Evolutionary conservation across 352 stramenopile genomes (phyloP).

Genomic region (Peronospora farinosa): DNA sequence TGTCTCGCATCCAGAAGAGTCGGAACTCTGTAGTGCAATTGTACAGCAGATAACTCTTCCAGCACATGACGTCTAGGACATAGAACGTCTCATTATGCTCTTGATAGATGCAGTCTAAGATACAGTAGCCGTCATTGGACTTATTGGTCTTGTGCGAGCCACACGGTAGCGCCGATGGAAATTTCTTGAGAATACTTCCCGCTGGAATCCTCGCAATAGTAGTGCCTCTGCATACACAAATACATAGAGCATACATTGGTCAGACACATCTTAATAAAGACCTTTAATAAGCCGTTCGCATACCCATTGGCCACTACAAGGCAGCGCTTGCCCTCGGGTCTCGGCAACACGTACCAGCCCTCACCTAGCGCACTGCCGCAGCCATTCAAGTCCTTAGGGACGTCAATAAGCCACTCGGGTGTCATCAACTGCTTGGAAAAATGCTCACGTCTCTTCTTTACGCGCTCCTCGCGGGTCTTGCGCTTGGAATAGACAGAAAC

Average conservation of each 20-base stretch:
- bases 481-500: slow-evolving; percentile 30
- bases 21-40: slow-evolving; percentile 91
- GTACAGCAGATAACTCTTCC: slow-evolving; percentile 90
- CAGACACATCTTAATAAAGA: background rate
- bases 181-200: slow-evolving; percentile 81
- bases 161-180: slow-evolving; percentile 72
- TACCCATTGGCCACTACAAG: slow-evolving; percentile 85
- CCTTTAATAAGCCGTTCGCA: slow-evolving; percentile 1
- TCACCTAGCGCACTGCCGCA: slow-evolving; percentile 53
- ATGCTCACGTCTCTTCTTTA: slow-evolving; percentile 62
- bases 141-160: slow-evolving; percentile 76
- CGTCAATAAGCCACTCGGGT: slow-evolving; percentile 87
- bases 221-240: slow-evolving; percentile 37
- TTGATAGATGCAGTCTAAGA: slow-evolving; percentile 90
- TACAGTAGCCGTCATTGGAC: slow-evolving; percentile 72
- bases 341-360: slow-evolving; percentile 87
- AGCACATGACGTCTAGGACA: slow-evolving; percentile 91
- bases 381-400: slow-evolving; percentile 80
- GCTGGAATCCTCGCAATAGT: slow-evolving; percentile 77
- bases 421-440: slow-evolving; percentile 82
- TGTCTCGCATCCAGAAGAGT: slow-evolving; percentile 88
- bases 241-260: background rate
- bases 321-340: slow-evolving; percentile 88
- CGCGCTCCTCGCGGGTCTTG: slow-evolving; percentile 65
- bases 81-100: slow-evolving; percentile 86